Evolutionary conservation across 2,329 filamentous ascomycete genomes (phyloP), one percentile per base, ranked within the genome.

Genomic region (Cytospora leucostoma): DNA sequence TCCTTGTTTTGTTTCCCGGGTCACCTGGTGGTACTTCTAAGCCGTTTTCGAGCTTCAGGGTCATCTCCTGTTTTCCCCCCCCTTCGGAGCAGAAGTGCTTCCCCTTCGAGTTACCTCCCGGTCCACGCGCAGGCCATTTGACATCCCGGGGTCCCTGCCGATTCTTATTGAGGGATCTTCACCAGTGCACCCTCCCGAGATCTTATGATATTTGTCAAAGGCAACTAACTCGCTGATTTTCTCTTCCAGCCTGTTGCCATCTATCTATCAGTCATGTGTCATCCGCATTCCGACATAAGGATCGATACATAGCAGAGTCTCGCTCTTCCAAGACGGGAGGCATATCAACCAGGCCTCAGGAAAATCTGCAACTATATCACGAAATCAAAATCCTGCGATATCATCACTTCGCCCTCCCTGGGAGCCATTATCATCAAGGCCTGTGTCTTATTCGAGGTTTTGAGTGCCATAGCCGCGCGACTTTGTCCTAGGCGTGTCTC

Each of bases 21-120:
- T 61, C 51, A 50, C 51, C 59, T 55, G 59, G 56, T 35, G 50
- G 44, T 33, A 61, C 59, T 34, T 38, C 52, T 38, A 50, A 50
- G 59, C 40, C 54, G 49, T 53, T 35, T 38, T 61, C 59, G 55
- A 54, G 51, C 59, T 61, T 38, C 59, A 61, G 59, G 59, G 51
- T 53, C 40, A 32, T 51, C 49, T 55, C 59, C 51, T 55, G 47
- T 49, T 61, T 55, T 61, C 49, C 51, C 4, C 27, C 27, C 27
- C 27, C 27, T 27, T 55, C 55, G 59, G 55, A 55, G 59, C 58
- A 53, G 47, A 40, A 61, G 38, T 61, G 59, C 59, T 55, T 61
- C 59, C 59, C 40, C 40, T 61, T 61, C 33, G 21, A 55, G 59
- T 61, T 61, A 61, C 53, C 49, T 34, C 44, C 58, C 38, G 38